A percentile compares a stretch with the other conserved stretches of the same genome.
Conservation (phyloP, 2,329 filamentous ascomycete species). For the Penicillium sp. region DNA sequence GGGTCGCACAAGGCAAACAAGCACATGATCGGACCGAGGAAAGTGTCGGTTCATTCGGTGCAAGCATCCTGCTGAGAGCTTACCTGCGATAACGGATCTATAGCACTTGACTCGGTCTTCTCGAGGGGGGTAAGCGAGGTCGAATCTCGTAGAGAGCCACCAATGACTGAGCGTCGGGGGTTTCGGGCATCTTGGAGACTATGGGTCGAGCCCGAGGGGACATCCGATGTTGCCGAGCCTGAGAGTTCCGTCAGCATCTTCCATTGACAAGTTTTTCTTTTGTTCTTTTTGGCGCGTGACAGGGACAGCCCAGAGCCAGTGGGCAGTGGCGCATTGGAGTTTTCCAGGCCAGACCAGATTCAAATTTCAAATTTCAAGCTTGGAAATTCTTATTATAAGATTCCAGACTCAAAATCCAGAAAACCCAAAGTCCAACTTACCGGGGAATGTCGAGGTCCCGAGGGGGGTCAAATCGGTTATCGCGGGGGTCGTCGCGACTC, state of each 20-base stretch:
- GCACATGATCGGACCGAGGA: conserved; percentile 1
- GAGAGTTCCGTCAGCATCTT: conserved; percentile 12
- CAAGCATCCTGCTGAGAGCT: conserved; percentile 10
- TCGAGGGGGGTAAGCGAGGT: conserved; percentile 30
- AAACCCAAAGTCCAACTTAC: conserved; percentile 23
- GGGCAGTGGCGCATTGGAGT: background rate
- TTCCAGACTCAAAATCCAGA: background rate
- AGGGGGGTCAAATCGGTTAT: conserved; percentile 21
- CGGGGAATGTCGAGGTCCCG: conserved; percentile 23
- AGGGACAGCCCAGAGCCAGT: background rate
- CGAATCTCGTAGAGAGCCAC: conserved; percentile 27
- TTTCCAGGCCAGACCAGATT: conserved; percentile 3
- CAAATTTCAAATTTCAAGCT: background rate
- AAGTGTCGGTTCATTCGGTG: background rate
- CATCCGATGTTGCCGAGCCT: conserved; percentile 33
- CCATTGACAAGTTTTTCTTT: background rate
- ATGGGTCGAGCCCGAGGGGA: conserved; percentile 32
- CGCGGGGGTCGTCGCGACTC: conserved; percentile 26
- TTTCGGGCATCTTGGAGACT: conserved; percentile 31
- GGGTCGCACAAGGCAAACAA: background rate
- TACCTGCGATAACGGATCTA: conserved; percentile 69
- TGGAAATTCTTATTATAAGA: background rate
- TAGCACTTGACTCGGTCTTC: conserved; percentile 47
- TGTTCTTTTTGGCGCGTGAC: background rate
- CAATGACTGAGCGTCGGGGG: conserved; percentile 21